phyloP scores from a whole-genome alignment of 176 grass and related monocot species.

The Leersia perrieri region DNA sequence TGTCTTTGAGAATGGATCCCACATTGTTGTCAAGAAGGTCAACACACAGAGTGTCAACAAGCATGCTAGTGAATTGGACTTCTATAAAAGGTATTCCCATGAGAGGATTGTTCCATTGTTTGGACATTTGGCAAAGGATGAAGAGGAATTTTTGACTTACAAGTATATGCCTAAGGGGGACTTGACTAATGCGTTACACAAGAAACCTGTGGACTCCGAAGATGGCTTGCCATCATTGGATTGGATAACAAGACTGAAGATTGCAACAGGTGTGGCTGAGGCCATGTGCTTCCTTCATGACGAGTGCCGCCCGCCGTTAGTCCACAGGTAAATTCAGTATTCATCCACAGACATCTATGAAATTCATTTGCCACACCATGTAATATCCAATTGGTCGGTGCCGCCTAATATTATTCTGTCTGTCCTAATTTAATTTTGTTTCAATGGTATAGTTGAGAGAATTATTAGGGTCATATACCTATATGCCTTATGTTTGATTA shows the following conservation, averaged over 20 bases:
- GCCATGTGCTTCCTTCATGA: constrained; percentile 95
- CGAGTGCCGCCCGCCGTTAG: constrained; percentile 74
- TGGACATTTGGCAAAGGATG: constrained; percentile 46
- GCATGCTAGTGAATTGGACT: constrained; percentile 48
- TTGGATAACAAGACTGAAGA: constrained; percentile 98
- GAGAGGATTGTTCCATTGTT: constrained; percentile 69
- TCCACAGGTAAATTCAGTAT: constrained; percentile 71
- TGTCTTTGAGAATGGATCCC: constrained; percentile 61
- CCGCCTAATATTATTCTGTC: background rate
- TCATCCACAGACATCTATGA: constrained; percentile 10
- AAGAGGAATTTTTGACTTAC: constrained; percentile 67
- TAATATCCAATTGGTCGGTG: constrained; percentile 15
- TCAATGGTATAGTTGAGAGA: background rate
- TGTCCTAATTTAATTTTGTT: background rate
- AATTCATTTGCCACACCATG: constrained; percentile 1
- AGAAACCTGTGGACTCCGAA: constrained; percentile 40
- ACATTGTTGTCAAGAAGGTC: constrained; percentile 69
- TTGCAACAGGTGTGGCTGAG: constrained; percentile 73
- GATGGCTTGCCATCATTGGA: constrained; percentile 74
- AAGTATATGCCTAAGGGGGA: constrained; percentile 77
- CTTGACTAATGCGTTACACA: constrained; percentile 70
- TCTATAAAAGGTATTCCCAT: constrained; percentile 44
- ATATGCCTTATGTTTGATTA: background rate
- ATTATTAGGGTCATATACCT: background rate
- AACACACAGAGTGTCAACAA: constrained; percentile 33